Conservation (phyloP, 1,284 basidiomycete species). For the Ustilago shanxiensis region DNA sequence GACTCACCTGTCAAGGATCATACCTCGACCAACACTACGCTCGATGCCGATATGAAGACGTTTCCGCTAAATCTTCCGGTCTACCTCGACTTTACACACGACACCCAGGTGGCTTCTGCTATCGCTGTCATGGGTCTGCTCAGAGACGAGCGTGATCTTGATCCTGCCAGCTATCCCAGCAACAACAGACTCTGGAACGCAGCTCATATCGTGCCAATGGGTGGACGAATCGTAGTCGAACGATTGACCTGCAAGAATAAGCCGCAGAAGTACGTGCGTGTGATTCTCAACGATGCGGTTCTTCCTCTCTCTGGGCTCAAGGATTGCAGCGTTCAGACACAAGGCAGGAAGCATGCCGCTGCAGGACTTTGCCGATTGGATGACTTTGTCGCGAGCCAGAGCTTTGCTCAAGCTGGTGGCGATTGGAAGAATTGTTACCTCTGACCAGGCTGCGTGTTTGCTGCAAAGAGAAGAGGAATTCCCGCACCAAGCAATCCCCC, state of each 20-base stretch:
- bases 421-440: conserved; percentile 31
- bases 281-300: conserved; percentile 24
- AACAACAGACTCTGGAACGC: conserved; percentile 19
- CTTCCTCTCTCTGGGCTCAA: conserved; percentile 16
- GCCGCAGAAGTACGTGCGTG: conserved; percentile 21
- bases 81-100: conserved; percentile 33
- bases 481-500: conserved; percentile 81
- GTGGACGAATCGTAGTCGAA: conserved; percentile 17
- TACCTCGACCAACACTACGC: conserved; percentile 26
- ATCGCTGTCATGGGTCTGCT: conserved; percentile 25
- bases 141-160: conserved; percentile 9
- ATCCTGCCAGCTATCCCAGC: conserved; percentile 1
- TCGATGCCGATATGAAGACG: conserved; percentile 14
- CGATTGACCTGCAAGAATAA: conserved; percentile 16
- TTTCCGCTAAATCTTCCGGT: conserved; percentile 17
- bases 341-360: conserved; percentile 16
- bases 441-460: too few species aligned
- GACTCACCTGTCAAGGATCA: conserved; percentile 20
- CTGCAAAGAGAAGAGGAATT: conserved; percentile 5
- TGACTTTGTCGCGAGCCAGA: conserved; percentile 27
- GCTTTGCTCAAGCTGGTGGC: conserved; percentile 30
- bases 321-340: conserved; percentile 15
- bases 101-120: conserved; percentile 24
- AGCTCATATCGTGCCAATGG: conserved; percentile 28
- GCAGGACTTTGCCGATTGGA: conserved; percentile 18